These are phyloP conservation scores for Apiotrichum gamsii DNA, from an alignment of 1,284 basidiomycete genomes.

Conservation along the genomic window DNA sequence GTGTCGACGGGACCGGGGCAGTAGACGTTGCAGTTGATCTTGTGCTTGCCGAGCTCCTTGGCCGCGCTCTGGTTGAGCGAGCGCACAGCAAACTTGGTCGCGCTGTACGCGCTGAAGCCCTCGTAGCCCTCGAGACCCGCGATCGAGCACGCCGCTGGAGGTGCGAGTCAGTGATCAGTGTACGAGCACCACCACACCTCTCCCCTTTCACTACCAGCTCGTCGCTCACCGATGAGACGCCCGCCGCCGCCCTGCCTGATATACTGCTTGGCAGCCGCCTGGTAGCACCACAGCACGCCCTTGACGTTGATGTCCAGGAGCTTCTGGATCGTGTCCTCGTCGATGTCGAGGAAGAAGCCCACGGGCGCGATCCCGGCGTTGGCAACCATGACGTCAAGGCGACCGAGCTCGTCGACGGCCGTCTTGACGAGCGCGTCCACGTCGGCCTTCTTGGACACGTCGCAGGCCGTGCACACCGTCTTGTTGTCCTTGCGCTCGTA, in stretches of 20 bases:
- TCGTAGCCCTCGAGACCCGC: neutral
- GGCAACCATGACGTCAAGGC: conserved; percentile 44
- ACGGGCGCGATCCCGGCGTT: conserved; percentile 47
- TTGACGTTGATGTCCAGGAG: conserved; percentile 38
- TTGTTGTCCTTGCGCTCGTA: conserved; percentile 34
- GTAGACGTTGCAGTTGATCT: conserved; percentile 54
- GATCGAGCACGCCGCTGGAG: conserved; percentile 3
- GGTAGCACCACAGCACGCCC: conserved; percentile 45
- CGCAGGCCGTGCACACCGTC: conserved; percentile 32
- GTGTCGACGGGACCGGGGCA: conserved; percentile 49
- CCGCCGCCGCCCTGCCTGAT: conserved; percentile 47
- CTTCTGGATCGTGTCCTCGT: conserved; percentile 34
- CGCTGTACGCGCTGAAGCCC: neutral
- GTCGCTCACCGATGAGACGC: conserved; percentile 49
- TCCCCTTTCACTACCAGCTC: conserved; percentile 36
- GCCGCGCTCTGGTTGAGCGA: conserved; percentile 47
- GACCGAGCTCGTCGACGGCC: conserved; percentile 37
- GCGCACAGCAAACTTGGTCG: conserved; percentile 50
- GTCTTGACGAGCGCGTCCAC: conserved; percentile 35
- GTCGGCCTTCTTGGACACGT: conserved; percentile 32
- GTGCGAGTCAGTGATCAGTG: neutral
- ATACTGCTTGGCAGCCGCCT: conserved; percentile 49
- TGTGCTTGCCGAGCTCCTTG: conserved; percentile 46
- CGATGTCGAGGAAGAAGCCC: conserved; percentile 37
- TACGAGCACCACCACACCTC: conserved; percentile 29